Base-by-base conservation (phyloP, 805 yeast genomes). In the Saccharomycopsis fodiens region DNA sequence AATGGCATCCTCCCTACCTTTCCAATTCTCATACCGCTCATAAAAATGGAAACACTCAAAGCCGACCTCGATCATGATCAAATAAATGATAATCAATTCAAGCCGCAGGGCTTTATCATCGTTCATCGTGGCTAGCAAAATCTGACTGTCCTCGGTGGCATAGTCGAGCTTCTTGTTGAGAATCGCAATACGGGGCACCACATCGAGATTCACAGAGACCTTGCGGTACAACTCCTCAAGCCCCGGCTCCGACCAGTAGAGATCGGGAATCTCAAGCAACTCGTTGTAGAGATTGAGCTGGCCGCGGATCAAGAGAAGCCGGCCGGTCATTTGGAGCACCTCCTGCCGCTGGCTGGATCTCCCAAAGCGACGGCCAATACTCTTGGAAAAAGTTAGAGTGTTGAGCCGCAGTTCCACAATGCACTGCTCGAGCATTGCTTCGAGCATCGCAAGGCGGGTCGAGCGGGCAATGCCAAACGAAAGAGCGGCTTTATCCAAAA, bases 211-310 rank as follows among this genome's bases (percentile, higher is more conserved):
- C 40, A 73, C 73, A 0, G 94, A 82, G 5, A 86, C 78, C 16
- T 76, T 71, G 41, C 79, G 74, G 61, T 86, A 89, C 7, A 87
- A 77, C 44, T 72, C 71, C 58, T 89, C 97, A 44, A 89, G 66
- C 29, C 78, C 77, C 1, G 96, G 95, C 58, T 88, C 96, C 39
- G 86, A 75, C 97, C 97, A 89, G 62, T 88, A 89, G 36, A 87
- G 64, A 60, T 89, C 97, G 0, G 97, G 97, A 0, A 94, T 86
- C 21, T 50, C 53, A 25, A 86, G 85, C 48, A 89, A 70, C 57
- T 88, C 96, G 7, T 91, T 83, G 61, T 89, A 87, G 27, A 89
- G 65, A 55, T 89, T 89, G 54, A 89, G 69, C 54, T 82, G 82
- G 1, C 95, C 96, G 49, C 97, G 67, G 12, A 89, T 66, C 36